Percentiles rank a stretch among this genome's conserved stretches.
phyloP scores from a whole-genome alignment of 257 asterid species.

The Nicotiana sylvestris region DNA sequence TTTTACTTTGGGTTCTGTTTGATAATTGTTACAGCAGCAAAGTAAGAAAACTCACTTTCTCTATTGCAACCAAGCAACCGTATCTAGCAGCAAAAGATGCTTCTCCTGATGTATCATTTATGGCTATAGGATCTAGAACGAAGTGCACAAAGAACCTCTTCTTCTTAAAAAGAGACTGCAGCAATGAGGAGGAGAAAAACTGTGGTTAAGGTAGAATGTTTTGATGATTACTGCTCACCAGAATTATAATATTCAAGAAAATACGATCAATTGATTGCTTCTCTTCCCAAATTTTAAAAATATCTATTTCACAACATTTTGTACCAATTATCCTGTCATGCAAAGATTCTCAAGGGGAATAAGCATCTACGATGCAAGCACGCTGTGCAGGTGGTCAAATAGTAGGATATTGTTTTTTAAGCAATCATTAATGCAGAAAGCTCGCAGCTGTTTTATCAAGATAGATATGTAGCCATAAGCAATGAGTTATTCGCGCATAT shows the following conservation, averaged over 20 bases:
- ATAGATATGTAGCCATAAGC: neutral
- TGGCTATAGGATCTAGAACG: constrained; percentile 65
- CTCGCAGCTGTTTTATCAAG: neutral
- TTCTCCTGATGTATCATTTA: constrained; percentile 47
- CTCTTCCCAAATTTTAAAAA: neutral
- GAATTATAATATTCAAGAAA: neutral
- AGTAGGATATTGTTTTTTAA: neutral
- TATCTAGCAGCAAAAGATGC: constrained; percentile 71
- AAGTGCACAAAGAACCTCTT: constrained; percentile 67
- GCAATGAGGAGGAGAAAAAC: neutral
- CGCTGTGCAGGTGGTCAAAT: neutral
- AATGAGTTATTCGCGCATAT: neutral
- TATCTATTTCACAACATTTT: neutral
- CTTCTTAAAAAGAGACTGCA: constrained; percentile 56
- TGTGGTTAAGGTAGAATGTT: neutral
- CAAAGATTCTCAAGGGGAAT: neutral
- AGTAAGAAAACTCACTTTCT: constrained; percentile 53
- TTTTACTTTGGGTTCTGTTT: neutral
- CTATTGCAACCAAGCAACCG: constrained; percentile 67
- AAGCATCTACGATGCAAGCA: neutral
- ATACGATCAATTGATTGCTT: neutral
- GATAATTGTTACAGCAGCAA: neutral
- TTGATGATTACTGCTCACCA: neutral
- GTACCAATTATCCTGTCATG: neutral
- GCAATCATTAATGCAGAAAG: neutral